These are phyloP conservation scores for Sphaerobolus stellatus DNA, from an alignment of 1,284 basidiomycete species.

Conservation along the genomic window DNA sequence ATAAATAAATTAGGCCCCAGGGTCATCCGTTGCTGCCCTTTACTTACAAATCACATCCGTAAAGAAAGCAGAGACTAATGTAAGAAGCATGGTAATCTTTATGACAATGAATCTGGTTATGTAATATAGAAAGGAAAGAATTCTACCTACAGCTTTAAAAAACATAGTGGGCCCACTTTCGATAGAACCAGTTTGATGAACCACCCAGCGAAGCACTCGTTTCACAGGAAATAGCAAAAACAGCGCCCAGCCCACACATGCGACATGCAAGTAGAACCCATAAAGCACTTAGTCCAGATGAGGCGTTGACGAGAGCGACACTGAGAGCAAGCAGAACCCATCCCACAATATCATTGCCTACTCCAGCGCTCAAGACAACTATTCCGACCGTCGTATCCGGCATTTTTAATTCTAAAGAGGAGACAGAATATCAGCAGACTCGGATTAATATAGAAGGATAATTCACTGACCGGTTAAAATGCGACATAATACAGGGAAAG, in stretches of 20 bases:
- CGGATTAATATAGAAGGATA: not conserved
- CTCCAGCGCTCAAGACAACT: conserved; percentile 89
- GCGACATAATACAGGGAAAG: conserved; percentile 92
- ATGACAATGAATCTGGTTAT: not conserved
- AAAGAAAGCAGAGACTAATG: conserved; percentile 67
- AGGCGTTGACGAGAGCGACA: conserved; percentile 87
- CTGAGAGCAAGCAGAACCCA: conserved; percentile 81
- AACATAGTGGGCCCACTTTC: conserved; percentile 68
- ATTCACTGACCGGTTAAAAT: conserved; percentile 55
- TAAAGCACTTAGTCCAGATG: conserved; percentile 70
- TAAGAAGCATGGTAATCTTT: conserved; percentile 48
- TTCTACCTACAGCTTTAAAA: conserved; percentile 58
- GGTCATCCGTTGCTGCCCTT: no score
- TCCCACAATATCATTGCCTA: conserved; percentile 86
- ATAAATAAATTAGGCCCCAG: conserved; percentile 22
- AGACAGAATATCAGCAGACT: not conserved
- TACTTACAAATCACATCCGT: conserved; percentile 84
- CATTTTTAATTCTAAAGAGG: conserved; percentile 59
- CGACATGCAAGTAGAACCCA: conserved; percentile 75
- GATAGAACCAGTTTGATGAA: conserved; percentile 75
- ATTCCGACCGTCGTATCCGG: conserved; percentile 93
- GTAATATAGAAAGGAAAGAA: not conserved
- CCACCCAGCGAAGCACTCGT: conserved; percentile 66
- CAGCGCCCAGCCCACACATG: conserved; percentile 80
- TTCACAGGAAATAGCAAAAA: conserved; percentile 76